Evolutionary conservation across 2,329 filamentous ascomycete genomes (phyloP).

Genomic region (Phyllosticta ampelicida): DNA sequence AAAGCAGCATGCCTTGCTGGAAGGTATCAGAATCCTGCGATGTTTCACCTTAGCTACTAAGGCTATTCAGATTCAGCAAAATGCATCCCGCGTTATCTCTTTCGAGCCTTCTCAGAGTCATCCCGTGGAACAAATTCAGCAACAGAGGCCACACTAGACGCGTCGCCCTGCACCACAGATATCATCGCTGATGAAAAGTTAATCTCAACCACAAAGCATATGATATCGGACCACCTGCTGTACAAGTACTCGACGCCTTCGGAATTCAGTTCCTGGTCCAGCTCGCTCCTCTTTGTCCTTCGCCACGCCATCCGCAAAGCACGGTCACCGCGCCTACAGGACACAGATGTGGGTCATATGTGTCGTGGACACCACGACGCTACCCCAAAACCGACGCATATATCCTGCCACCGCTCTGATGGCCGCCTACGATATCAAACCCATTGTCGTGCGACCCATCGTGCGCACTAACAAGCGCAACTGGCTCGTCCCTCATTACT

Average conservation of each 20-base stretch:
- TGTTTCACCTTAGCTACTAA: neutral
- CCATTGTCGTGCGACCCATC: neutral
- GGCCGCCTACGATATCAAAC: neutral
- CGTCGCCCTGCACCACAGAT: neutral
- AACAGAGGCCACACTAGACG: neutral
- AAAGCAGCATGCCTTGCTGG: neutral
- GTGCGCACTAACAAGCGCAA: neutral
- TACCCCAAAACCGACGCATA: neutral
- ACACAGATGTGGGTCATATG: neutral
- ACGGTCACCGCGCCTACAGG: neutral
- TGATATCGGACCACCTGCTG: neutral
- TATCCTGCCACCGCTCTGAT: neutral
- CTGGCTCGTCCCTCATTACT: constrained; percentile 1
- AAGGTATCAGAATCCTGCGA: neutral
- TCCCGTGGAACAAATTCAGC: neutral
- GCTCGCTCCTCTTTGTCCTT: constrained; percentile 1
- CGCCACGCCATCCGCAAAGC: neutral
- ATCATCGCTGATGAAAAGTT: neutral
- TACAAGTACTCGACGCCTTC: neutral
- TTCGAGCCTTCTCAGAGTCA: neutral
- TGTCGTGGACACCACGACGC: neutral
- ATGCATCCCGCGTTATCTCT: constrained; percentile 4
- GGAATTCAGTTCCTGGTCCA: constrained; percentile 5
- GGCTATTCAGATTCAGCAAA: neutral
- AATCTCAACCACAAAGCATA: neutral